Evolutionary conservation across 805 yeast species (phyloP), one percentile per base, ranked within the genome.

Genomic region (Saccharomycodes ludwigii): DNA sequence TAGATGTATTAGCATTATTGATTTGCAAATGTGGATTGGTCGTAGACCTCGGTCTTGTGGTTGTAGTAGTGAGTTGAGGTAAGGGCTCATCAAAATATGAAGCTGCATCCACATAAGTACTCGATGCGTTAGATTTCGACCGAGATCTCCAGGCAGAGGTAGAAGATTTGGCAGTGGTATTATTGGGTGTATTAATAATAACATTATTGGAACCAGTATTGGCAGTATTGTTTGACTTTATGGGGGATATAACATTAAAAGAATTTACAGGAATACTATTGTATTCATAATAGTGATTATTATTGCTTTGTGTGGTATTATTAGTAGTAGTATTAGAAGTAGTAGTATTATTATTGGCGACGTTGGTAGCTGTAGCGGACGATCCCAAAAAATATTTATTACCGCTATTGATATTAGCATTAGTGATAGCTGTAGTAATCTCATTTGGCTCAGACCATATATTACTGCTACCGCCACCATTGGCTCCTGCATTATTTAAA

Each of bases 71-170:
- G n/a, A n/a, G n/a, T n/a, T n/a, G n/a, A n/a, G n/a, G n/a, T n/a
- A n/a, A n/a, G n/a, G 21, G 31, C 12, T 44, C 47, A 23, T 47
- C 55, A 30, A 44, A 50, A 6, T 41, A 32, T 10, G 42, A 44
- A n/a, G 52, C 12, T 5, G 19, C 53, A 29, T 52, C 56, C 7
- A 47, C 41, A 27, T 52, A 52, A 4, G 50, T 40, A 33, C 57
- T 52, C 4, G 59, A 54, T 4, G 54, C 50, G 31, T 50, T 54
- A 1, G 59, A 54, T 18, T 38, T 40, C 1, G 59, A 50, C 21
- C 59, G 35, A 24, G 45, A 52, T 24, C 58, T 48, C 23, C 24
- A 27, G 6, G 14, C 9, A 18, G 10, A 14, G n/a, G 5, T 11
- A 7, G n/a, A 6, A 7, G 24, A 22, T 11, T 24, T 24, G 15